Percentiles rank a stretch among this genome's conserved stretches.
phyloP scores from a whole-genome alignment of 352 stramenopile species.

The Thraustotheca clavata region DNA sequence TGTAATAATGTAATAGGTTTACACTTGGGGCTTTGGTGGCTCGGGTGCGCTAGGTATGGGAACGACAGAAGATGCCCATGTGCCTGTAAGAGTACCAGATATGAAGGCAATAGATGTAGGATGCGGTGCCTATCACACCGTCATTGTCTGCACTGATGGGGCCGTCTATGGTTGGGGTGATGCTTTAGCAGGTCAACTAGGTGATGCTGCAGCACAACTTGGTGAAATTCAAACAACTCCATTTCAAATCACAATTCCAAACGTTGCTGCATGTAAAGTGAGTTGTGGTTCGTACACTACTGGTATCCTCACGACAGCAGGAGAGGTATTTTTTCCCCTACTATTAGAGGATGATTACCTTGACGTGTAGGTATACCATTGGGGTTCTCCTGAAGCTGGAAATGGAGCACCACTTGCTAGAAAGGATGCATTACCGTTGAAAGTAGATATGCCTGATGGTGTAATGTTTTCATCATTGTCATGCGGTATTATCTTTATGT shows the following conservation, averaged over 20 bases:
- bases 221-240: slow-evolving; percentile 33
- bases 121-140: slow-evolving; percentile 71
- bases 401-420: slow-evolving; percentile 46
- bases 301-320: neutral
- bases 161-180: slow-evolving; percentile 73
- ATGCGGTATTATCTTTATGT: neutral
- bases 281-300: slow-evolving; percentile 18
- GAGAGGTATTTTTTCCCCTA: slow-evolving; percentile 43
- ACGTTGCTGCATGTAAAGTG: slow-evolving; percentile 3
- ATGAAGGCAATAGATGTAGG: slow-evolving; percentile 31
- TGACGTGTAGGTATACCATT: slow-evolving; percentile 57
- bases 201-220: slow-evolving; percentile 33
- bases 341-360: slow-evolving; percentile 42
- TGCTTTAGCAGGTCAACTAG: slow-evolving; percentile 57
- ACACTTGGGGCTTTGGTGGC: slow-evolving; percentile 80
- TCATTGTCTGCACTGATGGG: slow-evolving; percentile 40
- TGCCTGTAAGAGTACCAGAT: slow-evolving; percentile 31
- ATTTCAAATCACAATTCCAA: slow-evolving; percentile 25
- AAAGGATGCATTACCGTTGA: slow-evolving; percentile 37
- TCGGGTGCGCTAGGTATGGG: slow-evolving; percentile 68
- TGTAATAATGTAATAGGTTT: slow-evolving; percentile 28
- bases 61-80: slow-evolving; percentile 43
- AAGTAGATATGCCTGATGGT: slow-evolving; percentile 18
- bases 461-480: neutral
- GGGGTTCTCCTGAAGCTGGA: slow-evolving; percentile 59